Evolutionary conservation across 2,329 filamentous ascomycete genomes (phyloP).

Genomic region (Cadophora gregata): DNA sequence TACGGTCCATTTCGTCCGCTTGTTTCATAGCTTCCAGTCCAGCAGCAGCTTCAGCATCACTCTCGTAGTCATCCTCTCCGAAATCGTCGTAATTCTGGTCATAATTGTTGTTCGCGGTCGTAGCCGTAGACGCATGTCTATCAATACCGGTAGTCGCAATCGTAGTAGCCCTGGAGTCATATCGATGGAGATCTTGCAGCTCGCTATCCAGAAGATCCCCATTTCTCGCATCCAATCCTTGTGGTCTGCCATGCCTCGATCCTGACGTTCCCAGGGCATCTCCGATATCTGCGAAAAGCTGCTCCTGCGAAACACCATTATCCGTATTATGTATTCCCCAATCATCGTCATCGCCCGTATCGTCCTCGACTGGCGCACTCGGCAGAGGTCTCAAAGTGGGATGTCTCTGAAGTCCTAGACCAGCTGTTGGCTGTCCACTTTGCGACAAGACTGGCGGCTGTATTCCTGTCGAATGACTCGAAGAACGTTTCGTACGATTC

Average conservation of each 20-base stretch:
- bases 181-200: conserved; percentile 55
- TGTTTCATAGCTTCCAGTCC: conserved; percentile 84
- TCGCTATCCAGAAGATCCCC: conserved; percentile 56
- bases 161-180: conserved; percentile 58
- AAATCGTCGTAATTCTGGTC: conserved; percentile 49
- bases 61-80: conserved; percentile 70
- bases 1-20: conserved; percentile 79
- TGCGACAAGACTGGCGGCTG: conserved; percentile 29
- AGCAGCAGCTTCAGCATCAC: conserved; percentile 85
- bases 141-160: conserved; percentile 50
- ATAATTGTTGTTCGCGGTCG: conserved; percentile 49
- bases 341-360: conserved; percentile 38
- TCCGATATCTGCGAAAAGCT: conserved; percentile 46
- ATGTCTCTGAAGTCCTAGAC: conserved; percentile 41
- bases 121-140: conserved; percentile 57
- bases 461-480: conserved; percentile 30
- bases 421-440: conserved; percentile 21
- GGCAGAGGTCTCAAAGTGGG: conserved; percentile 44
- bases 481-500: conserved; percentile 36
- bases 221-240: conserved; percentile 44
- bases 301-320: conserved; percentile 43
- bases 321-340: conserved; percentile 38
- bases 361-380: conserved; percentile 41
- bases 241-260: conserved; percentile 29
- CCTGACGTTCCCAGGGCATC: conserved; percentile 40